Evolutionary conservation across 2,329 filamentous ascomycete species (phyloP).

Genomic region (Metarhizium robertsii): DNA sequence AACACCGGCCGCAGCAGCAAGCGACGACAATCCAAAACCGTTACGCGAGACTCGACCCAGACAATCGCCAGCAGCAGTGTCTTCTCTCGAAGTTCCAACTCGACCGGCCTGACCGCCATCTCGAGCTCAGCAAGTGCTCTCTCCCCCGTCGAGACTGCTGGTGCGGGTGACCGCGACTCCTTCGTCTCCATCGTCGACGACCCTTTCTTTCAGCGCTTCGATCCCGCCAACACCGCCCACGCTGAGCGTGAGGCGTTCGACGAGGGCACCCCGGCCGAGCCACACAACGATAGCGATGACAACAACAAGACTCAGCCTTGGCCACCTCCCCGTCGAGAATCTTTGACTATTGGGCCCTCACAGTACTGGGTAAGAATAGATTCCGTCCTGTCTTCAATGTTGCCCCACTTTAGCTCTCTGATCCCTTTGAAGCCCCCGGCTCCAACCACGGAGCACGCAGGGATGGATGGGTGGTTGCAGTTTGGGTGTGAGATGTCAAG

Average conservation of each 20-base stretch:
- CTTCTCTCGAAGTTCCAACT: slow-evolving; percentile 8
- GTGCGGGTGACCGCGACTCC: slow-evolving; percentile 32
- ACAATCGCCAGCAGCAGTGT: slow-evolving; percentile 12
- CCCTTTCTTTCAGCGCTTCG: slow-evolving; percentile 42
- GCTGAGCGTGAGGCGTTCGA: slow-evolving; percentile 14
- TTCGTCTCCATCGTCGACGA: slow-evolving; percentile 46
- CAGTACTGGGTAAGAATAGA: slow-evolving; percentile 26
- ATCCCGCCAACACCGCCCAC: slow-evolving; percentile 20
- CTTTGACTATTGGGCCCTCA: slow-evolving; percentile 31
- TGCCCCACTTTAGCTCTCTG: slow-evolving; percentile 3
- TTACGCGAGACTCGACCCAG: slow-evolving; percentile 15
- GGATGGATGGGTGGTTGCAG: neutral
- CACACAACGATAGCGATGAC: slow-evolving; percentile 28
- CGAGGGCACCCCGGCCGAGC: slow-evolving; percentile 15
- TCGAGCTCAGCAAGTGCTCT: slow-evolving; percentile 8
- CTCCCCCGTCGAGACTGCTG: slow-evolving; percentile 14
- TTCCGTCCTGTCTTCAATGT: neutral
- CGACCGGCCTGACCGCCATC: slow-evolving; percentile 5
- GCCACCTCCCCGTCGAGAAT: slow-evolving; percentile 39
- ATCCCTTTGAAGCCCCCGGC: neutral
- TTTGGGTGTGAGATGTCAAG: neutral
- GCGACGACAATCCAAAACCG: slow-evolving; percentile 9
- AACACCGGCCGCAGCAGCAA: slow-evolving; percentile 2
- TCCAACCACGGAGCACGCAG: slow-evolving; percentile 3
- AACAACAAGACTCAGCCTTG: slow-evolving; percentile 25